phyloP scores from a whole-genome alignment of 2,329 filamentous ascomycete species.

The Fusarium succisae region DNA sequence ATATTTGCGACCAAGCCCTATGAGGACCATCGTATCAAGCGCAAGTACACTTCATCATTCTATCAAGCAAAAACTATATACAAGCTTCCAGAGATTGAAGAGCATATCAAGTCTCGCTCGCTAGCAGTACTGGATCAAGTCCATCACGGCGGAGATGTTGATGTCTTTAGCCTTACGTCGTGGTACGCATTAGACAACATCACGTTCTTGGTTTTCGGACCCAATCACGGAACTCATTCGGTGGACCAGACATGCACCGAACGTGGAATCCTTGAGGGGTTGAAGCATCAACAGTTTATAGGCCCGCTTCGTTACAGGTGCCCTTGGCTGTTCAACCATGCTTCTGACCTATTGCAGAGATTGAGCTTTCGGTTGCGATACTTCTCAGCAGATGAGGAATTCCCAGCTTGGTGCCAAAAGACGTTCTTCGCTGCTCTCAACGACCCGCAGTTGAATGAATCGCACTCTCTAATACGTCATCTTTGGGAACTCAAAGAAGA shows the following conservation, averaged over 20 bases:
- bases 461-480: background rate
- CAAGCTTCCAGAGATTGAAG: background rate
- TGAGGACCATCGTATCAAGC: background rate
- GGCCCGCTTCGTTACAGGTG: background rate
- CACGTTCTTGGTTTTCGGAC: background rate
- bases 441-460: background rate
- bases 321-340: background rate
- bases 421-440: background rate
- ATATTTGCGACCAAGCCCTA: background rate
- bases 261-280: background rate
- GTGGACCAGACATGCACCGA: background rate
- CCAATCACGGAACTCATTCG: background rate
- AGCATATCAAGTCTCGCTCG: background rate
- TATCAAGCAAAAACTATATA: background rate
- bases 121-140: background rate
- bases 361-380: background rate
- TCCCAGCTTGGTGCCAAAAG: background rate
- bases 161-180: background rate
- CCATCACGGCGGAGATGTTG: background rate
- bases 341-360: background rate
- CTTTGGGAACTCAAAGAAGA: background rate
- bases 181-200: background rate
- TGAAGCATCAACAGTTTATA: background rate
- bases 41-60: background rate
- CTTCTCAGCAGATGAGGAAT: background rate